phyloP scores from a whole-genome alignment of 1,139 yeast species.

The Taphrina communis region DNA sequence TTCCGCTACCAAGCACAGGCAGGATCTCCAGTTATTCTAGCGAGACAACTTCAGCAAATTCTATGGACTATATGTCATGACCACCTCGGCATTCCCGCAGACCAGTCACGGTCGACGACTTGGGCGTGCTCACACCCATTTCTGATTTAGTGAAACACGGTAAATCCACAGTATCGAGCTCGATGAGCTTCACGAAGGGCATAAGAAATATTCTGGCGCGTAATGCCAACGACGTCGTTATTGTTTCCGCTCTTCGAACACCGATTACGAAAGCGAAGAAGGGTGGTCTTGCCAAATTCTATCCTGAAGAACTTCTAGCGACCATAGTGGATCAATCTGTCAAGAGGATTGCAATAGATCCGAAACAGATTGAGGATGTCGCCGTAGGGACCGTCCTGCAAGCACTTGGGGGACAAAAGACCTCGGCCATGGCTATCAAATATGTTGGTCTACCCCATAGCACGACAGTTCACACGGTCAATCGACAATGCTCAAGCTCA shows the following conservation, averaged over 20 bases:
- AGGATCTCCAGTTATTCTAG: too few relatives aligned
- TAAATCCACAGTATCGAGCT: background rate
- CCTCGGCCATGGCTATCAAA: conserved; percentile 52
- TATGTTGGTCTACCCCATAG: conserved; percentile 54
- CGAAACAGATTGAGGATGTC: conserved; percentile 51
- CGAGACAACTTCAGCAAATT: too few relatives aligned
- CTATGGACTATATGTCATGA: too few relatives aligned
- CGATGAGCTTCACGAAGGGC: conserved; percentile 12
- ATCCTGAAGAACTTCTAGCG: conserved; percentile 73
- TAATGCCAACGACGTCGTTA: conserved; percentile 77
- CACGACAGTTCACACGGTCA: conserved; percentile 55
- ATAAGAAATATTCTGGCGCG: background rate
- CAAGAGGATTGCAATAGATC: conserved; percentile 50
- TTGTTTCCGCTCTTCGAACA: conserved; percentile 86
- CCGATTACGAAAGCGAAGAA: conserved; percentile 64
- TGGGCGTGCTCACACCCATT: too few relatives aligned
- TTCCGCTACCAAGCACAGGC: background rate
- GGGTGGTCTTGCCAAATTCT: conserved; percentile 77
- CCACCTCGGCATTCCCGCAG: too few relatives aligned
- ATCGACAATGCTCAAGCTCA: conserved; percentile 57
- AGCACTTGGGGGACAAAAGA: conserved; percentile 53
- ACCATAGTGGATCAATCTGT: conserved; percentile 66
- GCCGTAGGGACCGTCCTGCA: conserved; percentile 53
- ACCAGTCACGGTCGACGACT: too few relatives aligned
- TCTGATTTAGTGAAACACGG: too few relatives aligned